Conservation (phyloP, 2,329 filamentous ascomycete species). For the Verticillium zaregamsianum region DNA sequence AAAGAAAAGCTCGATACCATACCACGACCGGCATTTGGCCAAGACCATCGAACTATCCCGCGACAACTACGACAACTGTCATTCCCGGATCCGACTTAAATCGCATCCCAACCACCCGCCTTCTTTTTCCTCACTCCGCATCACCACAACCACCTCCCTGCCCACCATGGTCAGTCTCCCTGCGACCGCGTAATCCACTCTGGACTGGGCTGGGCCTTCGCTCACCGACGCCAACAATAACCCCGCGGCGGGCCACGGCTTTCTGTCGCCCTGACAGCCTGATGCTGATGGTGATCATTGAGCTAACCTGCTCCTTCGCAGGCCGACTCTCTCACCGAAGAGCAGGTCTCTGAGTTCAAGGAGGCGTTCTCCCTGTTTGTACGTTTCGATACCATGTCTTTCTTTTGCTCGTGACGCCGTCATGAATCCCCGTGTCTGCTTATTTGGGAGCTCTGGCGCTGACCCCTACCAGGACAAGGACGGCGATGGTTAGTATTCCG, state of each 20-base stretch:
- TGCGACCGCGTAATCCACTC: not conserved
- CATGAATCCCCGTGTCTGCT: slow-evolving; percentile 9
- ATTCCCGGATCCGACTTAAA: not conserved
- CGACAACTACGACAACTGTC: not conserved
- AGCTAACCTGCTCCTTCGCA: slow-evolving; percentile 31
- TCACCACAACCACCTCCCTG: not conserved
- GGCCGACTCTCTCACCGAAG: slow-evolving; percentile 98
- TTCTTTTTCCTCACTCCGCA: not conserved
- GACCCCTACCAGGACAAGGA: slow-evolving; percentile 69
- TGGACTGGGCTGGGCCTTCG: not conserved
- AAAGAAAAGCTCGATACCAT: slow-evolving; percentile 13
- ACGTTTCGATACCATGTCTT: slow-evolving; percentile 40
- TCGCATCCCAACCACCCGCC: not conserved
- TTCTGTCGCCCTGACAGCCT: not conserved
- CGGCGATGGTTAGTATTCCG: slow-evolving; percentile 71
- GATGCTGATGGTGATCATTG: not conserved
- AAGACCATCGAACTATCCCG: slow-evolving; percentile 7
- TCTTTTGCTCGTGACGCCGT: not conserved
- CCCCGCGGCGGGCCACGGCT: not conserved
- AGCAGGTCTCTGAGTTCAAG: slow-evolving; percentile 99
- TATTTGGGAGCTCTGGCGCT: not conserved
- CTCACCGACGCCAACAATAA: not conserved
- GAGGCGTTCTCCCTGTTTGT: slow-evolving; percentile 99
- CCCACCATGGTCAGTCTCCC: slow-evolving; percentile 5
- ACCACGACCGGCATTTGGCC: slow-evolving; percentile 6